A percentile compares a stretch with the other conserved stretches of the same genome.
These are phyloP conservation scores for Penicillium sp. DNA, from an alignment of 2,329 filamentous ascomycete genomes.

Conservation along the genomic window DNA sequence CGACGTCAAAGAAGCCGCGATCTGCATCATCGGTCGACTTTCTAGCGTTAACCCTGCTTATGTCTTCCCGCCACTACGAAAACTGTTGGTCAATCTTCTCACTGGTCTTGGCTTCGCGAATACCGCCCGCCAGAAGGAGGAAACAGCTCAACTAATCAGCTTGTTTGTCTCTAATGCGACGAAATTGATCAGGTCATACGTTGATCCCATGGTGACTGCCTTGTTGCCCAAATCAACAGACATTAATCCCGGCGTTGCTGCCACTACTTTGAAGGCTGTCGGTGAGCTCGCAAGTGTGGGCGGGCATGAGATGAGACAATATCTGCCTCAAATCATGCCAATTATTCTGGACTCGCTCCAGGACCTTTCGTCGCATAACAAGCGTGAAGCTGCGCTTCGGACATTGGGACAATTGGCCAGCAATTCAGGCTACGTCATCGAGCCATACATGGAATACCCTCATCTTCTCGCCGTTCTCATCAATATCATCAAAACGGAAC, in stretches of 20 bases:
- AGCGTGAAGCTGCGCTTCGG: conserved; percentile 81
- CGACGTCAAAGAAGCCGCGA: conserved; percentile 82
- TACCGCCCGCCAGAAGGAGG: conserved; percentile 86
- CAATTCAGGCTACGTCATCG: conserved; percentile 94
- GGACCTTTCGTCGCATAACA: conserved; percentile 80
- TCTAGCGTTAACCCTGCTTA: conserved; percentile 90
- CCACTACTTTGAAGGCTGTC: conserved; percentile 89
- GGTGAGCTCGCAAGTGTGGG: conserved; percentile 90
- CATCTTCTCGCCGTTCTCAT: conserved; percentile 86
- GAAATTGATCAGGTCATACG: conserved; percentile 86
- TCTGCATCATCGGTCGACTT: conserved; percentile 88
- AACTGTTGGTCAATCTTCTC: conserved; percentile 88
- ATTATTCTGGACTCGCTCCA: conserved; percentile 89
- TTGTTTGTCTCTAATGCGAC: conserved; percentile 89
- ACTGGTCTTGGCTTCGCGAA: conserved; percentile 96
- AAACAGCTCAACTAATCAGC: conserved; percentile 86
- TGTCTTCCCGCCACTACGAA: conserved; percentile 88
- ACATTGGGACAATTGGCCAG: conserved; percentile 87
- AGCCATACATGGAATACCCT: conserved; percentile 89
- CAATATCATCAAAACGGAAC: conserved; percentile 87
- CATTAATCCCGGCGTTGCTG: conserved; percentile 73
- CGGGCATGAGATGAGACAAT: conserved; percentile 83
- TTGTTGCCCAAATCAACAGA: conserved; percentile 89
- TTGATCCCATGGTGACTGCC: conserved; percentile 90
- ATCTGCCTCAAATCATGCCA: conserved; percentile 86